phyloP scores from a whole-genome alignment of 441 rosid genomes.

The Croton laevigatus region DNA sequence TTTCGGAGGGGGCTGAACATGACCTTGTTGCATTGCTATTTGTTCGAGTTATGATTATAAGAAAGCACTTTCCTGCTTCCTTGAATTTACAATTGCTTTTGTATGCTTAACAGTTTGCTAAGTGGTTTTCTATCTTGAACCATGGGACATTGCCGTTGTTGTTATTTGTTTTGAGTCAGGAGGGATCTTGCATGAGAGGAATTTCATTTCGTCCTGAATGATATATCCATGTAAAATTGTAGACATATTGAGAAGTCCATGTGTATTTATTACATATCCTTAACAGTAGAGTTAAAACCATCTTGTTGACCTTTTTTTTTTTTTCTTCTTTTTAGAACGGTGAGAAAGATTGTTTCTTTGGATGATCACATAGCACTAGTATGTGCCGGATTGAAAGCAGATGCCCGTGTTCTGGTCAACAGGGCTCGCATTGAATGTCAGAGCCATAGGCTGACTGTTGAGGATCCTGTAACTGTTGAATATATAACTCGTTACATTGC shows the following conservation, averaged over 20 bases:
- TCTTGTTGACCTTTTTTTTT: conserved; percentile 17
- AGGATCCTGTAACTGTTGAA: conserved; percentile 92
- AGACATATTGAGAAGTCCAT: not conserved
- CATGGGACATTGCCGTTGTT: too few relatives aligned
- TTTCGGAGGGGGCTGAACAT: too few relatives aligned
- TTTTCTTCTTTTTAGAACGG: conserved; percentile 44
- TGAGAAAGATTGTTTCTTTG: conserved; percentile 81
- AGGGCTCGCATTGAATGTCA: conserved; percentile 86
- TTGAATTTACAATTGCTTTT: too few relatives aligned
- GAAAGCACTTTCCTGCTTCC: too few relatives aligned
- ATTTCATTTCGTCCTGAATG: not conserved
- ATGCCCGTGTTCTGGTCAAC: conserved; percentile 81
- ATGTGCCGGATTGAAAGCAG: conserved; percentile 95
- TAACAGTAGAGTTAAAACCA: not conserved
- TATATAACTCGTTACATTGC: conserved; percentile 89
- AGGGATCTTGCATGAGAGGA: not conserved
- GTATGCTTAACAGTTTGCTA: too few relatives aligned
- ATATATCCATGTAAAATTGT: not conserved
- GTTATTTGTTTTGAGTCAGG: too few relatives aligned
- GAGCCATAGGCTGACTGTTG: conserved; percentile 85
- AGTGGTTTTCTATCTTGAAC: too few relatives aligned
- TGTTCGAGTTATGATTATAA: too few relatives aligned
- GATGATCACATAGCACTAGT: conserved; percentile 86
- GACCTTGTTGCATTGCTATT: too few relatives aligned
- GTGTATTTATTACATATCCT: not conserved